Evolutionary conservation across 2,329 filamentous ascomycete species (phyloP), one percentile per base, ranked within the genome.

Genomic region (Diaporthe batatas): DNA sequence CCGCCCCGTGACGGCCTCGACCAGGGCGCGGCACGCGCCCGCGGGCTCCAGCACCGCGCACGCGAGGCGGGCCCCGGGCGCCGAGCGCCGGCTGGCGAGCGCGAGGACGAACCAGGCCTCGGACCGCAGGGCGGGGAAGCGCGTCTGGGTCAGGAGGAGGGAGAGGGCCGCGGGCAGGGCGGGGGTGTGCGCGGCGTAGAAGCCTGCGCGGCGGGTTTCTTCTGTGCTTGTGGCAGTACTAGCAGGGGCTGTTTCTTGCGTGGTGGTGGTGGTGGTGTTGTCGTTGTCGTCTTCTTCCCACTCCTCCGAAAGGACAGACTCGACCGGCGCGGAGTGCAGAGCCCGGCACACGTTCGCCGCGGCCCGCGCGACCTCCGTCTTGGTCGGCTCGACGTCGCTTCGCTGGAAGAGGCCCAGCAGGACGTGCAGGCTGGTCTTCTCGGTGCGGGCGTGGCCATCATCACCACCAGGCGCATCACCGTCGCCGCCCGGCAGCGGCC

Each of bases 61-160:
- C 23, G 89, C 84, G 14, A 87, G 80, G 2, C 79, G 76, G 2
- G 87, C 86, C 10, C 89, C 89, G 47, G 88, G 85, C 1, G 77
- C 71, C 1, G 86, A 85, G 32, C 68, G 84, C 47, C 86, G 84
- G 53, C 86, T 85, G 85, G 91, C 88, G 44, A 92, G 84, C 2
- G 90, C 90, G 68, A 91, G 84, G 7, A 90, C 86, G 75, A 92
- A 91, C 86, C 90, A 89, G 3, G 87, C 85, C 77, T 92, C 90
- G 51, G 89, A 90, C 23, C 88, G 84, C 2, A 92, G 82, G 2
- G 87, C 83, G 0, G 89, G 88, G 84, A 89, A 92, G 75, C 89
- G 90, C 3, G 80, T 81, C 77, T 92, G 90, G 2, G 83, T 85
- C 32, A 90, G 82, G 34, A 92, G 84, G 76, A 86, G 89, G 1